Percentiles rank a stretch among this genome's conserved stretches.
phyloP scores from a whole-genome alignment of 345 rosid species.

The Microthlaspi erraticum region DNA sequence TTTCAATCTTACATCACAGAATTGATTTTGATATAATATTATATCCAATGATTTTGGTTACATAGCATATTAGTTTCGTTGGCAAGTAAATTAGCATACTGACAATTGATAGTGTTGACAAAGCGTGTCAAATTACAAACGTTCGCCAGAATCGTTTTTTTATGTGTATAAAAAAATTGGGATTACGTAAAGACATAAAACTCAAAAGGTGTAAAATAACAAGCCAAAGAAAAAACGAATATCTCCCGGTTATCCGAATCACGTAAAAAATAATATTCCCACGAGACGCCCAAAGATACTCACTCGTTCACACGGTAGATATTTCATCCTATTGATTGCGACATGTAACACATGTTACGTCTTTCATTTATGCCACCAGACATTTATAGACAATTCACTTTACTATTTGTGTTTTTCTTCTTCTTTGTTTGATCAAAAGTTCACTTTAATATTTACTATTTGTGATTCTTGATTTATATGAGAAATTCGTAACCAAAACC shows the following conservation, averaged over 20 bases:
- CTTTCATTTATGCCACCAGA: conserved; percentile 13
- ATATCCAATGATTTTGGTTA: background rate
- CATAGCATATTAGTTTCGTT: background rate
- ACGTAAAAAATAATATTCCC: conserved; percentile 21
- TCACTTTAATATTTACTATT: background rate
- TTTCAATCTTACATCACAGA: background rate
- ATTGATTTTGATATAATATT: background rate
- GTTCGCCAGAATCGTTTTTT: background rate
- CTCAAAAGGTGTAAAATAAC: background rate
- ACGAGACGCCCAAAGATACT: conserved; percentile 12
- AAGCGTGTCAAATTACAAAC: conserved; percentile 20
- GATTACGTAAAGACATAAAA: conserved; percentile 14
- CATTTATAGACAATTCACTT: conserved; percentile 1
- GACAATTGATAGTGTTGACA: conserved; percentile 8
- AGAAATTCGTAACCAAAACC: no score
- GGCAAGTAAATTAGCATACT: conserved; percentile 8
- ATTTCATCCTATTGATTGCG: conserved; percentile 9
- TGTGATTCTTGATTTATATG: background rate
- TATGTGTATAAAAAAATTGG: background rate
- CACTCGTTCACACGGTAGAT: conserved; percentile 19
- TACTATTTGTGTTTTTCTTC: background rate
- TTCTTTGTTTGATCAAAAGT: background rate
- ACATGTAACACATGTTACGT: background rate
- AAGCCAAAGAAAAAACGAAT: conserved; percentile 21
- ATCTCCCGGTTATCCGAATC: conserved; percentile 32